These are phyloP conservation scores for Aspergillus leporis DNA, from an alignment of 495 filamentous ascomycete genomes.

Conservation along the genomic window DNA sequence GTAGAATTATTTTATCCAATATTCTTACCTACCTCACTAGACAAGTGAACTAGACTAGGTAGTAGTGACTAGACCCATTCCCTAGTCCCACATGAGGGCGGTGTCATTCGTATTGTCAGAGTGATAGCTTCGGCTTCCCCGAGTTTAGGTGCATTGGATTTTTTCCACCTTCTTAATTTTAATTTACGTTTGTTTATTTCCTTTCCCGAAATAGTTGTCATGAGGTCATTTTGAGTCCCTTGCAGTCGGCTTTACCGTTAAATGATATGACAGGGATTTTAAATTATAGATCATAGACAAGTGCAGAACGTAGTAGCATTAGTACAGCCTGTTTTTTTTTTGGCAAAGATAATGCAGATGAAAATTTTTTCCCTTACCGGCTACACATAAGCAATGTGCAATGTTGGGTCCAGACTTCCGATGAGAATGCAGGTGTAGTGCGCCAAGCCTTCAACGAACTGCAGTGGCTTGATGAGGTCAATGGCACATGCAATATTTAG, in stretches of 20 bases:
- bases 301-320: no score
- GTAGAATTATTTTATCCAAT: no score
- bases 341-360: neutral
- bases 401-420: neutral
- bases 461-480: neutral
- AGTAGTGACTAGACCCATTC: neutral
- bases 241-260: neutral
- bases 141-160: conserved; percentile 3
- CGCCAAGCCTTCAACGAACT: neutral
- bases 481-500: neutral
- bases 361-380: neutral
- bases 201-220: neutral
- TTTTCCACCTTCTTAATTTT: neutral
- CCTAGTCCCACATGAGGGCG: neutral
- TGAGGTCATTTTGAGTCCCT: neutral
- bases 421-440: neutral
- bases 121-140: conserved; percentile 19
- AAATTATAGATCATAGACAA: neutral
- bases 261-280: neutral
- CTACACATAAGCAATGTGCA: neutral
- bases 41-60: no score
- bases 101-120: neutral
- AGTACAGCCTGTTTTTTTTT: no score
- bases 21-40: no score
- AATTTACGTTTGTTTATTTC: neutral